Evolutionary conservation across 2,329 filamentous ascomycete genomes (phyloP), one percentile per base, ranked within the genome.

Genomic region (Metarhizium brunneum): DNA sequence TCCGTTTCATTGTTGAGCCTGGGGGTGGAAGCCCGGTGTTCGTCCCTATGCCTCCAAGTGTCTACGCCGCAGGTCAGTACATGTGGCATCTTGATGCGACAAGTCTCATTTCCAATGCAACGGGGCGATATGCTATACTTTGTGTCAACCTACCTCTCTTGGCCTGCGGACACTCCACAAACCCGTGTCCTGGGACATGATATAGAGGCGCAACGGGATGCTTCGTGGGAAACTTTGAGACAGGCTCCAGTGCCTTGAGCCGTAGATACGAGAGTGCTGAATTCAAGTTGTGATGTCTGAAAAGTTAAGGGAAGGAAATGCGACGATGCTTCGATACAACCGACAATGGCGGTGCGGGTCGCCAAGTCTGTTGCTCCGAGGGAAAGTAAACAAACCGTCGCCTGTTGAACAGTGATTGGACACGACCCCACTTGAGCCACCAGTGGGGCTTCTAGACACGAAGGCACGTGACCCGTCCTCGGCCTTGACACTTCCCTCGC

Each of bases 101-200:
- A 54, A 25, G 50, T 50, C 40, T 16, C 7, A 11, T n/a, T 6
- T 16, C n/a, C 35, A 45, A 13, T 14, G 38, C 38, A 11, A 30
- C 20, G 20, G 18, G 3, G 30, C 4, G 25, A 25, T 20, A 18
- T 50, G 49, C 20, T 54, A 54, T 14, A 16, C 13, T 16, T 13
- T 13, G 10, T 53, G 43, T 48, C 53, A 35, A 57, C 82, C 70
- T 79, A 95, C 91, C 81, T 96, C 92, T 80, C 92, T 84, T 63
- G 89, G 88, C 67, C 92, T 87, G 73, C 90, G 90, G 69, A 95
- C 90, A 68, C 91, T 96, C 81, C 92, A 96, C 68, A 94, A 78
- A 67, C 88, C 88, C 59, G 85, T 84, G 66, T 95, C 90, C 75
- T 94, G 89, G 75, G 90, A 90, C 90, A 95, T 95, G 67, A 56